Base-by-base conservation (phyloP, 192 early-diverging fungal species). In the Mortierella antarctica region DNA sequence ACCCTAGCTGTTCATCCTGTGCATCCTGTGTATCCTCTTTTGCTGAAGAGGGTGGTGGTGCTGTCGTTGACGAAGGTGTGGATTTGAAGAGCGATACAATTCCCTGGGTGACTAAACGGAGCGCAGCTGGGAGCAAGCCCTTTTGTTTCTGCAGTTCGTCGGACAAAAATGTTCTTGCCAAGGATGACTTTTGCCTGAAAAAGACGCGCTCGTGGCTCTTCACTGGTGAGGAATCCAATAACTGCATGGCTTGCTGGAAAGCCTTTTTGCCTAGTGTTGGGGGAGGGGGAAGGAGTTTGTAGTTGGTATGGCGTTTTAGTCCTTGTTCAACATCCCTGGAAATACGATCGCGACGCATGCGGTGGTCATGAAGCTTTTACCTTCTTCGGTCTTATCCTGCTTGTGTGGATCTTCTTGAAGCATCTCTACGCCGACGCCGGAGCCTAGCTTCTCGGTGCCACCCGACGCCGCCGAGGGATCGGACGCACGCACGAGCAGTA, bases 81-180 rank as follows among this genome's bases (percentile, higher is more conserved):
- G 69, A 58, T 52, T 55, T 70, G 42, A 80, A 72, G 55, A 80
- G 67, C 0, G 77, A 80, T 65, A 80, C 44, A 48, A 80, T 56
- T 57, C 77, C 77, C 11, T 80, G 77, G 7, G 77, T 80, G 42
- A 80, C 77, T 4, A 80, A 44, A 20, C 77, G 63, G 7, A 71
- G 65, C 14, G 77, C 70, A 21, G 77, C 64, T 48, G 77, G 77
- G 11, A 80, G 47, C 5, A 80, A 68, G 15, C 77, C 77, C n/a
- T 72, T 72, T 55, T 80, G 77, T 42, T 80, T 80, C 47, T 72
- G 70, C 14, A 80, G 31, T 21, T 80, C 77, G 53, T 80, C 70
- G 0, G 77, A 80, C 1, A 80, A 41, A 21, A 80, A 67, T 6
- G 63, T 61, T 39, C 70, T 44, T 3, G 65, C 70, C 9, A 80